Base-by-base conservation (phyloP, 495 filamentous ascomycete species). In the Elaphomyces granulatus region DNA sequence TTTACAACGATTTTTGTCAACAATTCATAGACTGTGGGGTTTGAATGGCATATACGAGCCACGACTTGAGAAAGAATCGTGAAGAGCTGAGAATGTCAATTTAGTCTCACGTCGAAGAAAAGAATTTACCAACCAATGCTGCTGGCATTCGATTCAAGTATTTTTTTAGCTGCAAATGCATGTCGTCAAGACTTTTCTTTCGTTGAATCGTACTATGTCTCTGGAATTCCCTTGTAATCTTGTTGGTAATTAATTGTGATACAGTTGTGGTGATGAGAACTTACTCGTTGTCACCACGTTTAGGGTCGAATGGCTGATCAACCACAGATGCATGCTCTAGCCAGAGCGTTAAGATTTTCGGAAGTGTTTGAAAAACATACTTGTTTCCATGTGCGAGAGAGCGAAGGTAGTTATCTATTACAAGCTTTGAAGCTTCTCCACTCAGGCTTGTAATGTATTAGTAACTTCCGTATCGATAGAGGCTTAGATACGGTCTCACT, bases 311-410 rank as follows among this genome's bases (percentile, higher is more conserved):
- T 16, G 72, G 61, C 44, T 79, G 74, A 40, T 78, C 68, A 34
- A 83, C 70, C 34, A 81, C 76, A 4, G 77, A 75, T 3, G 85
- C 87, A 40, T 96, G 71, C 52, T 95, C 90, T 20, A 96, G 67
- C 86, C 90, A 99, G 12, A 99, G 67, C 0, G 92, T 96, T 17
- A 99, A 53, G 15, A 94, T 63, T 37, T 87, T 79, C 8, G 90
- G 90, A 20, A 99, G 63, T 0, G 87, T 94, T 50, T 95, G 85
- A 47, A 87, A 92, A 16, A 93, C 75, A 55, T 96, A 95, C 60
- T 96, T 99, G 28, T 81, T 82, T 6, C 90, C 90, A 52, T 77
- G 87, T 15, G 71, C 73, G 31, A 95, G 68, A 17, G 88, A 88
- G 37, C 90, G 74, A 32, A 94, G 60, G 51, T 88, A 95, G 51